These are phyloP conservation scores for Zopfia rhizophila DNA, from an alignment of 2,329 filamentous ascomycete species.

Conservation along the genomic window DNA sequence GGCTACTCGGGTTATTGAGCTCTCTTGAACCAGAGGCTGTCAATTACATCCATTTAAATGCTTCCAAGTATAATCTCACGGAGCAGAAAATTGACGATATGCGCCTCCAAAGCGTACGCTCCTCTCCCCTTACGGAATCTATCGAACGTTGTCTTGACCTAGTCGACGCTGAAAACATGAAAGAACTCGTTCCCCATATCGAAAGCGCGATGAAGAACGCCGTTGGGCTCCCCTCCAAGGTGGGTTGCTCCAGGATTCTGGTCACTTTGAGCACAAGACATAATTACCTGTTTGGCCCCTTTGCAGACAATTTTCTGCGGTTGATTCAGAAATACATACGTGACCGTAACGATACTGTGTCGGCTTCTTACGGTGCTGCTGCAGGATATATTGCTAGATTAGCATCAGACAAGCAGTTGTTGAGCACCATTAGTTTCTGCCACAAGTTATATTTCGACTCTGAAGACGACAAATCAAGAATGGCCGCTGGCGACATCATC, in stretches of 20 bases:
- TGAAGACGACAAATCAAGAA: slow-evolving; percentile 78
- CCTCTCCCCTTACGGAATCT: slow-evolving; percentile 90
- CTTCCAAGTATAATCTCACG: slow-evolving; percentile 82
- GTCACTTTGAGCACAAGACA: slow-evolving; percentile 86
- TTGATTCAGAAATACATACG: slow-evolving; percentile 83
- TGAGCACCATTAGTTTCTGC: slow-evolving; percentile 64
- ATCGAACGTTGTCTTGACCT: slow-evolving; percentile 89
- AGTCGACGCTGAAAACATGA: slow-evolving; percentile 82
- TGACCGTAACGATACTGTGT: slow-evolving; percentile 94
- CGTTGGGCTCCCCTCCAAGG: slow-evolving; percentile 91
- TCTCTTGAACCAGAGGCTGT: slow-evolving; percentile 88
- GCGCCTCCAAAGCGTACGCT: slow-evolving; percentile 81
- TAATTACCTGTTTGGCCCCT: slow-evolving; percentile 76
- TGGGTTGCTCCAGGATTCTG: slow-evolving; percentile 86
- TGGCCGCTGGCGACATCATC: slow-evolving; percentile 84
- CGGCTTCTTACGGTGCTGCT: slow-evolving; percentile 85
- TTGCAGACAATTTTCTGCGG: slow-evolving; percentile 79
- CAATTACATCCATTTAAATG: slow-evolving; percentile 92
- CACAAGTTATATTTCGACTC: slow-evolving; percentile 81
- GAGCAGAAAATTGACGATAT: slow-evolving; percentile 91
- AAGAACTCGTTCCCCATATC: slow-evolving; percentile 74
- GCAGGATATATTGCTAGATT: slow-evolving; percentile 83
- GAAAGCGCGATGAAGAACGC: slow-evolving; percentile 84
- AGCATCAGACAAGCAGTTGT: slow-evolving; percentile 67
- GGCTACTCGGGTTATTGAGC: slow-evolving; percentile 83